phyloP scores from a whole-genome alignment of 2,329 filamentous ascomycete genomes.

The Coniochaeta prunicola region DNA sequence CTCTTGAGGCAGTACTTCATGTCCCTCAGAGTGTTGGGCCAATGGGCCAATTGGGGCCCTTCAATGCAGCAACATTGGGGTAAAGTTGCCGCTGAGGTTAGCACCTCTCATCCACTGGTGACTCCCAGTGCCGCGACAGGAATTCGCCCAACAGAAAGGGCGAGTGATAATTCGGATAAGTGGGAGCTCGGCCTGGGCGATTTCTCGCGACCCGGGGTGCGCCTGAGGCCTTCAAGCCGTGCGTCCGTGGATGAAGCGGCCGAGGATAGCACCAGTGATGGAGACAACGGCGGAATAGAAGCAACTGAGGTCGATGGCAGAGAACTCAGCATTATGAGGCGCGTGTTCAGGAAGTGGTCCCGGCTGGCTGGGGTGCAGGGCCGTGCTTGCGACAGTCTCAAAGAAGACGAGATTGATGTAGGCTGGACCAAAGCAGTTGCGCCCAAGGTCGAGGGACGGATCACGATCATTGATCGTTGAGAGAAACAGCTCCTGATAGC shows the following conservation, averaged over 20 bases:
- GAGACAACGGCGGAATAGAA: slow-evolving; percentile 16
- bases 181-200: slow-evolving; percentile 24
- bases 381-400: slow-evolving; percentile 44
- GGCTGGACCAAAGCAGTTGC: slow-evolving; percentile 78
- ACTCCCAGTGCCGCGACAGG: slow-evolving; percentile 21
- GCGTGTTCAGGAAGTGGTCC: slow-evolving; percentile 68
- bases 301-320: slow-evolving; percentile 29
- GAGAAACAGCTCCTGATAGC: neutral
- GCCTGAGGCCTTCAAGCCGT: slow-evolving; percentile 22
- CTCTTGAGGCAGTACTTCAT: slow-evolving; percentile 90
- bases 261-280: slow-evolving; percentile 21
- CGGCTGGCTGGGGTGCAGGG: slow-evolving; percentile 55
- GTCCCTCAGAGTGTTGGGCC: slow-evolving; percentile 71
- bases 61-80: slow-evolving; percentile 59
- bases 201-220: slow-evolving; percentile 27
- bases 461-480: slow-evolving; percentile 43
- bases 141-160: slow-evolving; percentile 4
- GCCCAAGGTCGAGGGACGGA: slow-evolving; percentile 71
- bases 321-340: slow-evolving; percentile 58
- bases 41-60: slow-evolving; percentile 66
- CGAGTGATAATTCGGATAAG: slow-evolving; percentile 14
- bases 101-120: slow-evolving; percentile 41
- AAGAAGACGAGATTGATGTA: slow-evolving; percentile 52
- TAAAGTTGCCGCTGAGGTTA: slow-evolving; percentile 54
- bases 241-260: slow-evolving; percentile 37